Evolutionary conservation across 2,329 filamentous ascomycete species (phyloP).

Genomic region (Calonectria pauciramosa): DNA sequence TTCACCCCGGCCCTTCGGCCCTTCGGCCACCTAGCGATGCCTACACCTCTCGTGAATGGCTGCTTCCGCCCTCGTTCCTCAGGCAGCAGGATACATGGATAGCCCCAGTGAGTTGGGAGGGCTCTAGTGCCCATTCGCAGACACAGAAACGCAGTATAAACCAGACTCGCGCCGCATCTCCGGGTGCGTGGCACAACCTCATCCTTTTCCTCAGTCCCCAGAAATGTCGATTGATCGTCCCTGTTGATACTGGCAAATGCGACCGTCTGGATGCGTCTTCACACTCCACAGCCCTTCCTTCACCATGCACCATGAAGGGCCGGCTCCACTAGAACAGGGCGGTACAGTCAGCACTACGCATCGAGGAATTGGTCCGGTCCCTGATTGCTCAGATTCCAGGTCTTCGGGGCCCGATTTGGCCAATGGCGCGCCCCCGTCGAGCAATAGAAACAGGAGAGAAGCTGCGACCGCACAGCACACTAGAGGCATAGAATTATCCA

Average conservation of each 20-base stretch:
- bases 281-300: not conserved
- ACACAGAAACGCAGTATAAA: not conserved
- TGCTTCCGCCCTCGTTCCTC: constrained; percentile 4
- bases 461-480: too few relatives aligned
- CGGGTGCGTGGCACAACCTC: not conserved
- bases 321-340: not conserved
- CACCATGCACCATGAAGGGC: not conserved
- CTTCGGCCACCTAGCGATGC: not conserved
- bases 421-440: not conserved
- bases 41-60: not conserved
- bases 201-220: not conserved
- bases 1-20: not conserved
- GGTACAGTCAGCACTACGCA: not conserved
- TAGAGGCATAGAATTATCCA: not conserved
- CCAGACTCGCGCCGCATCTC: not conserved
- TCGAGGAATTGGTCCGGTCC: not conserved
- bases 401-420: too few relatives aligned
- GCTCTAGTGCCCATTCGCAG: not conserved
- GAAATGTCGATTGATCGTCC: not conserved
- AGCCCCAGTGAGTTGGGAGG: not conserved
- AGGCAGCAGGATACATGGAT: not conserved
- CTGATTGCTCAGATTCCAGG: not conserved
- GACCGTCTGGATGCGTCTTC: not conserved
- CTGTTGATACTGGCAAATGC: not conserved
- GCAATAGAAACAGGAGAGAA: not conserved